Evolutionary conservation across 352 stramenopile genomes (phyloP).

Genomic region (Phytopythium sindhum): DNA sequence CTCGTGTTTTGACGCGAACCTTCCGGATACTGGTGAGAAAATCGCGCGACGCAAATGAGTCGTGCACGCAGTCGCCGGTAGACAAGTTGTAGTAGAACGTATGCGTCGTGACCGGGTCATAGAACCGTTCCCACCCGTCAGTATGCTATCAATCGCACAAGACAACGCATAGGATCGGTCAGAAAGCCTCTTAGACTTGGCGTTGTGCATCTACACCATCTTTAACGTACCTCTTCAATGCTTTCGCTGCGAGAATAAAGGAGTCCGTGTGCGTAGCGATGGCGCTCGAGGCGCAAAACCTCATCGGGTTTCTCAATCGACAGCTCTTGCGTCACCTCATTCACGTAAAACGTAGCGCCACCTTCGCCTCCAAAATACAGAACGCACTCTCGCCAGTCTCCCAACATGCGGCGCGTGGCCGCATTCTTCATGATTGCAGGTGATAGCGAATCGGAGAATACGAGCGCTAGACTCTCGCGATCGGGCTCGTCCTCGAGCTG

Average conservation of each 20-base stretch:
- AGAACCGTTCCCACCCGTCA: slow-evolving; percentile 55
- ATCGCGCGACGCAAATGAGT: slow-evolving; percentile 32
- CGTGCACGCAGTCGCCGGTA: slow-evolving; percentile 61
- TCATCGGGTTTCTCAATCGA: slow-evolving; percentile 51
- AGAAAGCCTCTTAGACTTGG: neutral
- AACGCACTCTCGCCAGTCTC: slow-evolving; percentile 58
- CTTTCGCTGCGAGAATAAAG: slow-evolving; percentile 55
- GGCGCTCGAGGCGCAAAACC: slow-evolving; percentile 44
- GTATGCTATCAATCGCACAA: slow-evolving; percentile 15
- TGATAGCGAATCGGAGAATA: slow-evolving; percentile 39
- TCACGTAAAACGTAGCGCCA: slow-evolving; percentile 53
- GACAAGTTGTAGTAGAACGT: slow-evolving; percentile 68
- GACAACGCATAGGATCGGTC: neutral
- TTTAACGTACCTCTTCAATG: slow-evolving; percentile 43
- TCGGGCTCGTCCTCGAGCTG: slow-evolving; percentile 51
- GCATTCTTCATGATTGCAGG: slow-evolving; percentile 36
- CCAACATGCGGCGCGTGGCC: slow-evolving; percentile 34
- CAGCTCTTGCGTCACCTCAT: slow-evolving; percentile 27
- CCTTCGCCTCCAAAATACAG: slow-evolving; percentile 17
- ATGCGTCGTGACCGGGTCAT: slow-evolving; percentile 46
- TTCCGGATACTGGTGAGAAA: slow-evolving; percentile 42
- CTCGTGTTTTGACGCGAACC: neutral
- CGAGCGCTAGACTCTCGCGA: slow-evolving; percentile 30
- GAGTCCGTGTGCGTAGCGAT: slow-evolving; percentile 49
- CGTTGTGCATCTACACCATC: neutral